Conservation (phyloP, 768 basidiomycete species). For the Auriscalpium vulgare region DNA sequence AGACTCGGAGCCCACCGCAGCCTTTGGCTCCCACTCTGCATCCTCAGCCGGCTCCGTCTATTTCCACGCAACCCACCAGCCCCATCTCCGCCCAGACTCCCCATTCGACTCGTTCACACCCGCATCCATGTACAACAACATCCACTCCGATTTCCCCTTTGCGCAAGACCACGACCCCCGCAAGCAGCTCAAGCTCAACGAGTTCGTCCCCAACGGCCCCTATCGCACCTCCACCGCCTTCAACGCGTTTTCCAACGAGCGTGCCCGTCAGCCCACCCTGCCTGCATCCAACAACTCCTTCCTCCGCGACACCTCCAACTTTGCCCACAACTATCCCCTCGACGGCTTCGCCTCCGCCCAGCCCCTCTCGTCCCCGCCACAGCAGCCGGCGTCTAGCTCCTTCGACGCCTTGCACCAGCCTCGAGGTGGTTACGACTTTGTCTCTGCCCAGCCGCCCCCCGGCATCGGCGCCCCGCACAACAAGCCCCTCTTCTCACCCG, state of each 20-base stretch:
- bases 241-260: slow-evolving; percentile 15
- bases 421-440: slow-evolving; percentile 10
- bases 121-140: slow-evolving; percentile 23
- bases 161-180: slow-evolving; percentile 11
- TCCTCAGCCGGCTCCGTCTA: slow-evolving; percentile 41
- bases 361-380: slow-evolving; percentile 9
- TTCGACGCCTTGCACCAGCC: slow-evolving; percentile 9
- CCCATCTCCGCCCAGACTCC: slow-evolving; percentile 45
- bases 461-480: slow-evolving; percentile 6
- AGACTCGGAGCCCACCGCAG: slow-evolving; percentile 38
- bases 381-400: slow-evolving; percentile 9
- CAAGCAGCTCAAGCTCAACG: slow-evolving; percentile 12
- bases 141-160: slow-evolving; percentile 9
- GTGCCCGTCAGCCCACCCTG: slow-evolving; percentile 12
- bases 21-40: slow-evolving; percentile 41
- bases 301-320: slow-evolving; percentile 18
- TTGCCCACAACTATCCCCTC: slow-evolving; percentile 13
- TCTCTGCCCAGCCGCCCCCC: slow-evolving; percentile 4
- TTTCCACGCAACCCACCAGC: slow-evolving; percentile 43
- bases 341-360: slow-evolving; percentile 13
- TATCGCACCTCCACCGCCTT: slow-evolving; percentile 16
- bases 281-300: slow-evolving; percentile 1
- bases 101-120: slow-evolving; percentile 29
- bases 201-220: slow-evolving; percentile 14
- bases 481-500: slow-evolving; percentile 11